A percentile compares a stretch with the other conserved stretches of the same genome.
Conservation (phyloP, 2,329 filamentous ascomycete species). For the Aspergillus sp. region DNA sequence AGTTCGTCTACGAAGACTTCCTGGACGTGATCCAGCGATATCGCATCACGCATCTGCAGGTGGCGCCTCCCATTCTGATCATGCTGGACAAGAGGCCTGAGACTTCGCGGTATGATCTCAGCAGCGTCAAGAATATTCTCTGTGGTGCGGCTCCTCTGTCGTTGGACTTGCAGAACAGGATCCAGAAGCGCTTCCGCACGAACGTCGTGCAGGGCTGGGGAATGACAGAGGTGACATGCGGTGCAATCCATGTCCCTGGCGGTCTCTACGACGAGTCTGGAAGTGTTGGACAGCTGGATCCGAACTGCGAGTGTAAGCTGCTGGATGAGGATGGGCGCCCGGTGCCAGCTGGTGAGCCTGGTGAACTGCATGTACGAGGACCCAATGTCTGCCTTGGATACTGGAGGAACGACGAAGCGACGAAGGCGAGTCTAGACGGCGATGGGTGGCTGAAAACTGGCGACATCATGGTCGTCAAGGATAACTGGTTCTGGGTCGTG, state of each 20-base stretch:
- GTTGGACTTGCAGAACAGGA: slow-evolving; percentile 45
- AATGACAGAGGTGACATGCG: slow-evolving; percentile 58
- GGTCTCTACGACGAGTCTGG: slow-evolving; percentile 43
- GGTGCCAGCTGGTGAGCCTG: slow-evolving; percentile 46
- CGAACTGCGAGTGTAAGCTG: slow-evolving; percentile 56
- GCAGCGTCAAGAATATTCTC: slow-evolving; percentile 47
- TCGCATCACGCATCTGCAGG: slow-evolving; percentile 53
- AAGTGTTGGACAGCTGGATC: slow-evolving; percentile 54
- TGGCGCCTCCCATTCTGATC: slow-evolving; percentile 60
- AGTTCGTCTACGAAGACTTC: slow-evolving; percentile 57
- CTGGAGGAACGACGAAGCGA: slow-evolving; percentile 46
- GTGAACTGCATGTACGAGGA: slow-evolving; percentile 35
- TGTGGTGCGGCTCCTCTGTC: slow-evolving; percentile 57
- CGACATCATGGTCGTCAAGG: slow-evolving; percentile 27
- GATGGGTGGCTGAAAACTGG: slow-evolving; percentile 34
- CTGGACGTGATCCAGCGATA: slow-evolving; percentile 52
- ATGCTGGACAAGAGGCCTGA: slow-evolving; percentile 59
- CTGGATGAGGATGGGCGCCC: slow-evolving; percentile 55
- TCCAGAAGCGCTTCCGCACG: slow-evolving; percentile 44
- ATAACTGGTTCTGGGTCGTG: slow-evolving; percentile 19
- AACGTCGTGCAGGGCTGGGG: slow-evolving; percentile 57
- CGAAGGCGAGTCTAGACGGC: slow-evolving; percentile 28
- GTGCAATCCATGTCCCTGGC: slow-evolving; percentile 45
- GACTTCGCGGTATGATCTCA: slow-evolving; percentile 56
- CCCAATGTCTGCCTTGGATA: slow-evolving; percentile 28